Base-by-base conservation (phyloP, 2,329 filamentous ascomycete species). In the Aspergillus sp. region DNA sequence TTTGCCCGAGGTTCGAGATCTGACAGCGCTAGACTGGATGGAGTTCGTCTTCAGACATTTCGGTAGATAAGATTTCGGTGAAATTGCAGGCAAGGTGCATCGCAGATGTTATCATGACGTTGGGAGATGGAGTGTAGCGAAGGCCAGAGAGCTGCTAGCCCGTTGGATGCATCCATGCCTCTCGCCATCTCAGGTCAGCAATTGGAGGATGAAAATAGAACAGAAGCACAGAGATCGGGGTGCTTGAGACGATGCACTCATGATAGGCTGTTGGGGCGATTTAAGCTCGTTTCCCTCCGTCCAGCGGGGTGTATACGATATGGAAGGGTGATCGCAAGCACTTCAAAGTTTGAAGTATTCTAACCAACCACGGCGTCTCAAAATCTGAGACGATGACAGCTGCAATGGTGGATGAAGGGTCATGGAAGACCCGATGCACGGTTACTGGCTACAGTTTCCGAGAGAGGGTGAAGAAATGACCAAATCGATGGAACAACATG, bases 161-260 rank as follows among this genome's bases (percentile, higher is more conserved):
- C 9, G 27, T 31, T 31, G 9, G 27, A 31, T 31, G 27, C 3
- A 11, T 11, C 9, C 27, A 31, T 31, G 9, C 27, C 27, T 31
- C 27, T 31, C 27, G 27, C 27, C 27, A 31, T 31, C 27, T 31
- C 8, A 31, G 24, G 27, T 51, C 35, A 15, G 14, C 23, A 41
- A 40, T 41, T 51, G n/a, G 49, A 33, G 24, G 39, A 52, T 17
- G 24, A 49, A 49, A 55, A 55, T 43, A 55, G 45, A 48, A 55
- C 37, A 8, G 21, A 52, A 31, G 33, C n/a, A 49, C 14, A 23
- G 5, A 31, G 39, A 17, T 17, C 9, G 7, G 9, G 33, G 27
- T 31, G 27, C 27, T 31, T 31, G 27, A 31, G 9, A 31, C 9
- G 27, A 31, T 31, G 27, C 8, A 11, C 27, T 21, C 5, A 17